Percentiles rank a stretch among this genome's conserved stretches.
phyloP scores from a whole-genome alignment of 768 basidiomycete genomes.

The Mycena haematopus region DNA sequence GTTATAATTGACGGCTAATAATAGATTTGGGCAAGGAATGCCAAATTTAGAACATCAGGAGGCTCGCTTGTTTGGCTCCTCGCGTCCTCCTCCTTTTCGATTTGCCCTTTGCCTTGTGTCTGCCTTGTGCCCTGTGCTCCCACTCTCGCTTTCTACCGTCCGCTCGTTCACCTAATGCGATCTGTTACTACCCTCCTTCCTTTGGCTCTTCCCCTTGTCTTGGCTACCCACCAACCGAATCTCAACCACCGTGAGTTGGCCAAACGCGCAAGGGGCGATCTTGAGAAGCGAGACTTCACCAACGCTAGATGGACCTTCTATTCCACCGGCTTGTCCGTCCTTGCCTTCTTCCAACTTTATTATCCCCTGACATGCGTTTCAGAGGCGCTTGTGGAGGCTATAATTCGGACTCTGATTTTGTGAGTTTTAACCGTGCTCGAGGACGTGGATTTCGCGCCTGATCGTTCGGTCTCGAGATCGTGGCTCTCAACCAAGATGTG shows the following conservation, averaged over 20 bases:
- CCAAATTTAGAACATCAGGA: too few relatives aligned
- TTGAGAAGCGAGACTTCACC: constrained; percentile 38
- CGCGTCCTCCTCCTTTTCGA: too few relatives aligned
- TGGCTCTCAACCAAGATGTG: constrained; percentile 55
- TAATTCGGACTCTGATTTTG: constrained; percentile 50
- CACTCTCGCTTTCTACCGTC: constrained; percentile 15
- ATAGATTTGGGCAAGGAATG: too few relatives aligned
- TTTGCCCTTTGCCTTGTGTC: constrained; percentile 12
- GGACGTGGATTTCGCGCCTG: constrained; percentile 1
- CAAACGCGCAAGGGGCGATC: constrained; percentile 50
- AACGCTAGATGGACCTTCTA: constrained; percentile 61
- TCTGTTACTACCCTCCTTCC: constrained; percentile 36
- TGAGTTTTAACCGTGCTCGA: constrained; percentile 35
- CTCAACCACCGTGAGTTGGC: constrained; percentile 57
- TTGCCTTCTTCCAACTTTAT: constrained; percentile 3
- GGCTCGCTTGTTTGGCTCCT: background rate
- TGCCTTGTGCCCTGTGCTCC: constrained; percentile 12
- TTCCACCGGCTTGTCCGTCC: constrained; percentile 54
- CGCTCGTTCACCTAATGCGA: constrained; percentile 21
- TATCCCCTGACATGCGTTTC: constrained; percentile 15
- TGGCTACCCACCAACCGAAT: constrained; percentile 41
- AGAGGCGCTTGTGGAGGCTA: constrained; percentile 63
- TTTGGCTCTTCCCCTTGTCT: constrained; percentile 43
- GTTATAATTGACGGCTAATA: too few relatives aligned
- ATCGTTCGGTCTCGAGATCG: constrained; percentile 46